These are phyloP conservation scores for Starmerella vitae DNA, from an alignment of 805 yeast species.

Conservation along the genomic window DNA sequence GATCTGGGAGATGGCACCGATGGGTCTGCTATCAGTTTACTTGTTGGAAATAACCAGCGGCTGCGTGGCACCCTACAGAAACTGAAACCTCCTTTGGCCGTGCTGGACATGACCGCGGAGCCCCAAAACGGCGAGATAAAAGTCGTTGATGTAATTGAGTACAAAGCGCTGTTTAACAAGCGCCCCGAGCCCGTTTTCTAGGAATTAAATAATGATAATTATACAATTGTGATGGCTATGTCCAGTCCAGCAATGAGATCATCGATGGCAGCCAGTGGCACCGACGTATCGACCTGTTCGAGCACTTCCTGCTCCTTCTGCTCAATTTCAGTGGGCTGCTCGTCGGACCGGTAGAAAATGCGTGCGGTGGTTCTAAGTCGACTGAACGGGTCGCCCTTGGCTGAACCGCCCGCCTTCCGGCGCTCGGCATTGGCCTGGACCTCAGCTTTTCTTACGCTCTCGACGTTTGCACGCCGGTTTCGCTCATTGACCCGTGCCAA, in stretches of 20 bases:
- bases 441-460: slow-evolving; percentile 69
- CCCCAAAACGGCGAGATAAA: slow-evolving; percentile 4
- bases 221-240: slow-evolving; percentile 29
- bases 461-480: slow-evolving; percentile 69
- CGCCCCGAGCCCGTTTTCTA: slow-evolving; percentile 21
- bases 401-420: slow-evolving; percentile 27
- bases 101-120: slow-evolving; percentile 9
- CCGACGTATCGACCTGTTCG: slow-evolving; percentile 7
- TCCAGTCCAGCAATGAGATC: slow-evolving; percentile 30
- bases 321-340: slow-evolving; percentile 7
- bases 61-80: slow-evolving; percentile 17
- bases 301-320: slow-evolving; percentile 5
- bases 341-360: slow-evolving; percentile 48
- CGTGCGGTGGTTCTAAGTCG: slow-evolving; percentile 80
- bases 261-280: slow-evolving; percentile 24
- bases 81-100: slow-evolving; percentile 18
- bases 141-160: slow-evolving; percentile 14
- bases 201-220: no score
- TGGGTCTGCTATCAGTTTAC: slow-evolving; percentile 13
- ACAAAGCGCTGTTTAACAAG: slow-evolving; percentile 15
- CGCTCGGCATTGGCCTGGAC: slow-evolving; percentile 44
- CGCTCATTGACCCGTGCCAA: slow-evolving; percentile 51
- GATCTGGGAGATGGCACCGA: slow-evolving; percentile 9
- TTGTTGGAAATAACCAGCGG: slow-evolving; percentile 16
- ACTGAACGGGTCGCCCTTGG: slow-evolving; percentile 60